phyloP scores from a whole-genome alignment of 2,329 filamentous ascomycete species.

The Chalaropsis ovoidea region DNA sequence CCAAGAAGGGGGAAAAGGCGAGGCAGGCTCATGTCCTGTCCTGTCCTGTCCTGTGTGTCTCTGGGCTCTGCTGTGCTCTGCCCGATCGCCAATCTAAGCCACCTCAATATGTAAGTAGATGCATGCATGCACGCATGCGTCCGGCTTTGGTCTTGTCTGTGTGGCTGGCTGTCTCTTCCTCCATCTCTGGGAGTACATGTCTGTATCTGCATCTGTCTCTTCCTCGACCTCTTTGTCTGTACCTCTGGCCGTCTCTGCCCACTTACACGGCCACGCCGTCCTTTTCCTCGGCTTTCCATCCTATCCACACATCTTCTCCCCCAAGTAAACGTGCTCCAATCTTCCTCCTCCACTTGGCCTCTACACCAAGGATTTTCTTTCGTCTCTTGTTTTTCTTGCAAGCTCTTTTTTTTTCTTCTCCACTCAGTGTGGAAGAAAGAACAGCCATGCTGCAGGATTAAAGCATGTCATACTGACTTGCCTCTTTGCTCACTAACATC shows the following conservation, averaged over 20 bases:
- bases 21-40: neutral
- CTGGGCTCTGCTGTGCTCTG: neutral
- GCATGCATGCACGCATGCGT: neutral
- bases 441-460: neutral
- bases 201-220: neutral
- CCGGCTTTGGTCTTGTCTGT: neutral
- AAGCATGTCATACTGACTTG: neutral
- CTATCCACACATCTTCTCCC: neutral
- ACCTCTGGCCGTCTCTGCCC: neutral
- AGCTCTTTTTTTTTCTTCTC: neutral
- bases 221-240: neutral
- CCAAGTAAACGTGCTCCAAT: neutral
- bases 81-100: constrained; percentile 1
- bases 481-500: neutral
- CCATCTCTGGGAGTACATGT: neutral
- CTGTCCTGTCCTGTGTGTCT: neutral
- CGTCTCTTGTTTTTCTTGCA: neutral
- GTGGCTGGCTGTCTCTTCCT: neutral
- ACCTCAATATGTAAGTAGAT: neutral
- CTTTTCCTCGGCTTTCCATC: neutral
- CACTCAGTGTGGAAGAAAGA: neutral
- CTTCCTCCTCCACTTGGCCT: neutral
- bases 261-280: neutral
- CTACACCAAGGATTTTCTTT: neutral
- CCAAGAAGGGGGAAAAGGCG: neutral